These are phyloP conservation scores for Russula olivacea DNA, from an alignment of 768 basidiomycete species.

Conservation along the genomic window DNA sequence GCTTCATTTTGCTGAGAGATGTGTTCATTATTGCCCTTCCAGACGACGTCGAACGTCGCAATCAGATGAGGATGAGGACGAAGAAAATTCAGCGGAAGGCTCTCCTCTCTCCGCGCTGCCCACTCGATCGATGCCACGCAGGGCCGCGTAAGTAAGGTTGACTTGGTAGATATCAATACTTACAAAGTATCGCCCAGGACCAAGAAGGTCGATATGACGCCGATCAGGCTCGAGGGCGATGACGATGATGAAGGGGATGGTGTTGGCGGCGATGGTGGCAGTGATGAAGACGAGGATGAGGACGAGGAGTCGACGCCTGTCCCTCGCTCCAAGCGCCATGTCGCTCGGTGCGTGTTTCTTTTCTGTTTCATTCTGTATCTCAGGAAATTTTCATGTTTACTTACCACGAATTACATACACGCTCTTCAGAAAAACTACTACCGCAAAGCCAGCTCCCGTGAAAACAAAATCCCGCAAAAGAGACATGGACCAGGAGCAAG, in stretches of 20 bases:
- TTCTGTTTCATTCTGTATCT: neutral
- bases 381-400: neutral
- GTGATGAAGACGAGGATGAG: conserved; percentile 9
- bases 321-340: conserved; percentile 15
- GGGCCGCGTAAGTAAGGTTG: conserved; percentile 48
- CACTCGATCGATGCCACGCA: conserved; percentile 49
- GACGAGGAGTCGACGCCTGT: conserved; percentile 24
- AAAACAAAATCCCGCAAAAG: neutral
- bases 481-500: neutral
- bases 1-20: neutral
- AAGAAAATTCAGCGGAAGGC: conserved; percentile 29
- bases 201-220: conserved; percentile 22
- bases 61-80: conserved; percentile 42
- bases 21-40: neutral
- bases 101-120: conserved; percentile 37
- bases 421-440: neutral
- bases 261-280: conserved; percentile 23
- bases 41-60: conserved; percentile 55
- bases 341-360: conserved; percentile 1
- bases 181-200: conserved; percentile 26
- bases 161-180: conserved; percentile 34
- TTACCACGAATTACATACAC: neutral
- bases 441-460: neutral
- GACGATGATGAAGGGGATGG: conserved; percentile 33
- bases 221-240: conserved; percentile 27